Evolutionary conservation across 2,329 filamentous ascomycete species (phyloP).

Genomic region (Sporothrix dimorphospora): DNA sequence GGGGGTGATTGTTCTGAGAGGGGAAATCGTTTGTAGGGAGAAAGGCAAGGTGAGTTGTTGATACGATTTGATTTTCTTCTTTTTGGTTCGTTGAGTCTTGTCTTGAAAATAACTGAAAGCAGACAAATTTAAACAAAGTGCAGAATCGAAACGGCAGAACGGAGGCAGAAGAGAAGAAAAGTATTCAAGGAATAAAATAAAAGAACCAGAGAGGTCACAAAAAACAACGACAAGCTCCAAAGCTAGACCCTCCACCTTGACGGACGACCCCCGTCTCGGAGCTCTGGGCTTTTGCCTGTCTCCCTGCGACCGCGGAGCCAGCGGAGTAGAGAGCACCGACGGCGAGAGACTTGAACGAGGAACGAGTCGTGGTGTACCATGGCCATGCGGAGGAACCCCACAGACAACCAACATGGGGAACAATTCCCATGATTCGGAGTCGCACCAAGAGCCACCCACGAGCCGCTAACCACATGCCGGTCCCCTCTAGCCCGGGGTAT

Average conservation of each 20-base stretch:
- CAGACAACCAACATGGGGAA: background rate
- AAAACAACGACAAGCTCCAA: background rate
- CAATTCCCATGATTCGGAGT: background rate
- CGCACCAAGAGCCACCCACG: background rate
- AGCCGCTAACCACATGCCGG: background rate
- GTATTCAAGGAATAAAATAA: background rate
- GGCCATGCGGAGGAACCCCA: background rate
- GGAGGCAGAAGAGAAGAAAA: background rate
- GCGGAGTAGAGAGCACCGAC: background rate
- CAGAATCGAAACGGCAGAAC: background rate
- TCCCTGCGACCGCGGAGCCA: constrained; percentile 2
- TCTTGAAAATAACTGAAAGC: background rate
- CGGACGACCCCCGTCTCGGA: background rate
- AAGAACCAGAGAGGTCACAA: background rate
- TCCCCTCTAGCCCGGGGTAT: background rate
- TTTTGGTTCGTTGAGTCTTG: no score
- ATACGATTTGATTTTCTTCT: background rate
- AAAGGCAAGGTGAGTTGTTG: background rate
- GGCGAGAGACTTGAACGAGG: background rate
- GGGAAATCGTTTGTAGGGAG: background rate
- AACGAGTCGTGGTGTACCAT: background rate
- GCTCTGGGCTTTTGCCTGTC: background rate
- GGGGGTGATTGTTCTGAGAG: no score
- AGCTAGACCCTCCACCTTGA: background rate
- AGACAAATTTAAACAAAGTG: background rate